Base-by-base conservation (phyloP, 441 rosid species). In the Pelargonium citronellum region DNA sequence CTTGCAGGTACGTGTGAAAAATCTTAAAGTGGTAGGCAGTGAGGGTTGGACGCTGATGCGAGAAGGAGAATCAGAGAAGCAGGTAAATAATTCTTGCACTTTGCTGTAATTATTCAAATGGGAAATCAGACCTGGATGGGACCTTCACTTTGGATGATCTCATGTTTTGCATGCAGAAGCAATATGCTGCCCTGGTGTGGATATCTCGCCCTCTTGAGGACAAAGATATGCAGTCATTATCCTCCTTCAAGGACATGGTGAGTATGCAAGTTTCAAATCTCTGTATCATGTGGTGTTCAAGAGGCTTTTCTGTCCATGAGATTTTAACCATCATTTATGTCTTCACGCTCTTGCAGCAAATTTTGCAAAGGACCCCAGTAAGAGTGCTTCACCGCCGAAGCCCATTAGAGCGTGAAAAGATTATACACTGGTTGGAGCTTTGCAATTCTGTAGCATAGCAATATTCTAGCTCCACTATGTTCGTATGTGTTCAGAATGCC, bases 381-480 rank as follows among this genome's bases (percentile, higher is more conserved):
- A 86, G 99, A 75, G 99, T 94, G 81, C 99, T 94, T 75, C 99
- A 91, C 75, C 96, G 96, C 30, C 86, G 99, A 66, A 94, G 99
- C 86, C 97, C 95, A 55, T 63, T 94, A 78, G 96, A 87, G 41
- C 96, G 99, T 13, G 87, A 83, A 77, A 94, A 86, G 82, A 81
- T 76, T 47, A 87, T 94, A 72, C 96, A 94, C 66, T 94, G 96
- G 97, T 89, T 73, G 64, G 81, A 51, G 47, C 55, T 76, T 80
- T 66, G 58, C 61, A 15, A 15, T 65, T 41, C 13, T 58, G 53
- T 30, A 62, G 68, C 62, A 58, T 58, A 46, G 30, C 30, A 5
- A 49, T 49, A 19, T 68, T 69, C 39, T 70, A 49, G 24, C 43
- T 60, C 3, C 5, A 57, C 64, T 51, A 17, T 12, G 11, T 66